These are phyloP conservation scores for Plectosphaerella cucumerina DNA, from an alignment of 2,329 filamentous ascomycete genomes.

Conservation along the genomic window DNA sequence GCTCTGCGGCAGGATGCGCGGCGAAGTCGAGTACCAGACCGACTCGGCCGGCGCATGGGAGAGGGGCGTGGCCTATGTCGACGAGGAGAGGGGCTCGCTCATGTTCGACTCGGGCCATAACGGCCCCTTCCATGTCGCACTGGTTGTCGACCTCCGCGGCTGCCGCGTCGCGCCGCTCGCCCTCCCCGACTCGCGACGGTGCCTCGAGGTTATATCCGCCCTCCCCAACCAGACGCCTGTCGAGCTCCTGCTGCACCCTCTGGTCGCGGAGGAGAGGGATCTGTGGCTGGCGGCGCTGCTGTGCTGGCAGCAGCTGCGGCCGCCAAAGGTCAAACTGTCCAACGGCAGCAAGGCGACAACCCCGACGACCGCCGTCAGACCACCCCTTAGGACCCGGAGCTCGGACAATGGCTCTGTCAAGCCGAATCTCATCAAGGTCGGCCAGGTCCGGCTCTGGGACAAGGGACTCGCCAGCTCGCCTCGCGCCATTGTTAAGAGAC, in stretches of 20 bases:
- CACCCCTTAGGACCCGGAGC: constrained; percentile 13
- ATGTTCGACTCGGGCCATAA: constrained; percentile 70
- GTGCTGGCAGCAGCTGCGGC: constrained; percentile 74
- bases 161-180: constrained; percentile 63
- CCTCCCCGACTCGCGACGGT: constrained; percentile 37
- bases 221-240: constrained; percentile 42
- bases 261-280: constrained; percentile 63
- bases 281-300: constrained; percentile 76
- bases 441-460: constrained; percentile 88
- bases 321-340: constrained; percentile 50
- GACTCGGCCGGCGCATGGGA: constrained; percentile 61
- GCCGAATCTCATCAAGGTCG: constrained; percentile 89
- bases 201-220: constrained; percentile 44
- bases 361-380: constrained; percentile 27
- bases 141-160: constrained; percentile 71
- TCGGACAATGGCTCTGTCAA: constrained; percentile 16
- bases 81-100: constrained; percentile 69
- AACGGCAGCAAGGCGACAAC: constrained; percentile 36
- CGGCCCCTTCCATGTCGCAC: constrained; percentile 58
- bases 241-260: constrained; percentile 62
- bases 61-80: constrained; percentile 70
- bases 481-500: constrained; percentile 50
- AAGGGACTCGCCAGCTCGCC: constrained; percentile 59
- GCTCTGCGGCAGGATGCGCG: constrained; percentile 74
- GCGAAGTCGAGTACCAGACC: constrained; percentile 68